Evolutionary conservation across 805 yeast species (phyloP).

Genomic region (Cyberlindnera xylosilytica): DNA sequence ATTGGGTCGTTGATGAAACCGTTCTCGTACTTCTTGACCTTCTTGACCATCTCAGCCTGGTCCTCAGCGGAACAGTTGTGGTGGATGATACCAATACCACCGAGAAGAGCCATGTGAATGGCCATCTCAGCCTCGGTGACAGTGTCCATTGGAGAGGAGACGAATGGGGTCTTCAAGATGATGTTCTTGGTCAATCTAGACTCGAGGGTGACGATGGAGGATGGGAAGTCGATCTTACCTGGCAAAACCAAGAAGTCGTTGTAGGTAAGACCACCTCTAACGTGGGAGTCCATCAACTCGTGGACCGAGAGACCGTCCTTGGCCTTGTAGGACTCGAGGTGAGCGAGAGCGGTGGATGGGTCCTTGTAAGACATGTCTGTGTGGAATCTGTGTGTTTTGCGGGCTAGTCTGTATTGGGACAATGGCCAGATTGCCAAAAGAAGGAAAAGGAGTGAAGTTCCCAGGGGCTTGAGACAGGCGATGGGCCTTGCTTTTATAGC

Average conservation of each 20-base stretch:
- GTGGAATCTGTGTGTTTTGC: background rate
- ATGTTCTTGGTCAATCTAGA: constrained; percentile 89
- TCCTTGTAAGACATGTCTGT: constrained; percentile 35
- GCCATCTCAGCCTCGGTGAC: constrained; percentile 98
- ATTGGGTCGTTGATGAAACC: constrained; percentile 96
- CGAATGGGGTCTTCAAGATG: constrained; percentile 88
- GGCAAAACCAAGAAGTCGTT: constrained; percentile 95
- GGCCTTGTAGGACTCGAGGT: constrained; percentile 58
- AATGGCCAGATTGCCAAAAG: constrained; percentile 30
- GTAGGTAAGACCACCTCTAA: constrained; percentile 95
- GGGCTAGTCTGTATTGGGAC: constrained; percentile 20
- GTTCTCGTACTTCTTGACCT: constrained; percentile 95
- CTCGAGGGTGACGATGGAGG: constrained; percentile 73
- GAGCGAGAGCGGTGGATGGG: constrained; percentile 60
- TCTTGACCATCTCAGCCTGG: constrained; percentile 97
- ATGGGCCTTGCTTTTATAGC: constrained; percentile 8
- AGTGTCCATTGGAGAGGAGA: constrained; percentile 99
- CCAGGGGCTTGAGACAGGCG: constrained; percentile 2
- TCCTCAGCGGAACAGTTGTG: constrained; percentile 96
- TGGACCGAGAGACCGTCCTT: constrained; percentile 85
- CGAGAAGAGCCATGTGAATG: constrained; percentile 94
- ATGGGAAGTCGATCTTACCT: constrained; percentile 88
- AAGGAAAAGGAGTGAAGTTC: constrained; percentile 12
- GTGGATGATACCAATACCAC: constrained; percentile 98
- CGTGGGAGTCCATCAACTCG: constrained; percentile 83